Evolutionary conservation across 2,329 filamentous ascomycete species (phyloP).

Genomic region (Orbilia brochopaga): DNA sequence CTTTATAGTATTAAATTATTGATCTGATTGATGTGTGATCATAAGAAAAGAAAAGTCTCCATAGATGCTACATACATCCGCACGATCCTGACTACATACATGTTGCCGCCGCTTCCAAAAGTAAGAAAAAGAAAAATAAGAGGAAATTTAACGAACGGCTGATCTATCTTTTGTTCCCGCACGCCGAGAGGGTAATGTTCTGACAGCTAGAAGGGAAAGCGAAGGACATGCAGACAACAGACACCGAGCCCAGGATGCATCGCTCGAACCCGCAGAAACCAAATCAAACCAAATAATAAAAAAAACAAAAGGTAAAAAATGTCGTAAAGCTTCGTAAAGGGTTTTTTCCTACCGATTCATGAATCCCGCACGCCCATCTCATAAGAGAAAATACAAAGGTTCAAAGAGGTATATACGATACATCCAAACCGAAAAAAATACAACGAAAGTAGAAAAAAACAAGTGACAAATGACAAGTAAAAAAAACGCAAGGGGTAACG

Average conservation of each 20-base stretch:
- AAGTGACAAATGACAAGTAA: no score
- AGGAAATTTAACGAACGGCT: neutral
- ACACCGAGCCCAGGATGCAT: neutral
- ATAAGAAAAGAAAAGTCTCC: no score
- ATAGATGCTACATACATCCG: no score
- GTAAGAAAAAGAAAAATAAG: neutral
- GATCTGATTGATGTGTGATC: no score
- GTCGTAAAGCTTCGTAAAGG: neutral
- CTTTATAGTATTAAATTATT: neutral
- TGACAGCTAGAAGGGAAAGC: neutral
- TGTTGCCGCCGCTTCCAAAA: neutral
- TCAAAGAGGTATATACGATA: no score
- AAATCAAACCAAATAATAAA: no score
- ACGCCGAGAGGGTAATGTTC: neutral
- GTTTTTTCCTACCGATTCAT: neutral
- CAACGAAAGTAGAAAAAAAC: no score
- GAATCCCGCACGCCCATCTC: neutral
- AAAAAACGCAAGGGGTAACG: no score
- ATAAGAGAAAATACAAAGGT: neutral
- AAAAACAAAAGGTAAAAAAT: neutral
- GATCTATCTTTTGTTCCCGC: conserved; percentile 1
- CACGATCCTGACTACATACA: no score
- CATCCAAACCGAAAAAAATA: no score
- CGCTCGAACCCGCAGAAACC: neutral
- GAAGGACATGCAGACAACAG: neutral